A percentile compares a stretch with the other conserved stretches of the same genome.
Conservation (phyloP, 2,329 filamentous ascomycete genomes). For the Harringtonia aguacate region DNA sequence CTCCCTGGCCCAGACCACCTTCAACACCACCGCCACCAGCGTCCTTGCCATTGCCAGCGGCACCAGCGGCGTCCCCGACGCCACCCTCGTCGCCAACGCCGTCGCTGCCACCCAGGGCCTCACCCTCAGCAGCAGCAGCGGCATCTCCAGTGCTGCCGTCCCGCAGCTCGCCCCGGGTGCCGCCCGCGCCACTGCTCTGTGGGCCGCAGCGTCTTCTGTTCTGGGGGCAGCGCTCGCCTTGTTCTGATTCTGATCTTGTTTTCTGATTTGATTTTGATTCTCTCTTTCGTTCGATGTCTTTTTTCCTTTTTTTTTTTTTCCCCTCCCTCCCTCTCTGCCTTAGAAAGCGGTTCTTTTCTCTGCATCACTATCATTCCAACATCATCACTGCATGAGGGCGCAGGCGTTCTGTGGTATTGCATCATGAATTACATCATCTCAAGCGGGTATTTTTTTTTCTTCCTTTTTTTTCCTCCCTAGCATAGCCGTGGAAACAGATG, state of each 20-base stretch:
- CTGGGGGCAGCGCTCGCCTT: not conserved
- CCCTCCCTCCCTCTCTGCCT: too few relatives aligned
- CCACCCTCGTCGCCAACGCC: conserved; percentile 35
- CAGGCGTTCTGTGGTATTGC: not conserved
- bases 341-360: not conserved
- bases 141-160: too few relatives aligned
- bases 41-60: conserved; percentile 46
- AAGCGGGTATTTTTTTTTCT: not conserved
- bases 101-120: conserved; percentile 38
- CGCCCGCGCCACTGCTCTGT: too few relatives aligned
- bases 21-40: conserved; percentile 40
- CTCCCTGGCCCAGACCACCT: conserved; percentile 56
- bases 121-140: conserved; percentile 4
- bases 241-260: not conserved
- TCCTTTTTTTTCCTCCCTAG: too few relatives aligned
- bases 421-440: not conserved
- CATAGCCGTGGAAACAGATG: too few relatives aligned
- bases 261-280: not conserved
- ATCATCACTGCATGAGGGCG: not conserved
- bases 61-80: conserved; percentile 39
- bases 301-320: not conserved
- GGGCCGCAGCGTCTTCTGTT: too few relatives aligned
- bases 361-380: not conserved
- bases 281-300: not conserved
- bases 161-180: too few relatives aligned